Conservation (phyloP, 768 basidiomycete species). For the Amanita inopinata region DNA sequence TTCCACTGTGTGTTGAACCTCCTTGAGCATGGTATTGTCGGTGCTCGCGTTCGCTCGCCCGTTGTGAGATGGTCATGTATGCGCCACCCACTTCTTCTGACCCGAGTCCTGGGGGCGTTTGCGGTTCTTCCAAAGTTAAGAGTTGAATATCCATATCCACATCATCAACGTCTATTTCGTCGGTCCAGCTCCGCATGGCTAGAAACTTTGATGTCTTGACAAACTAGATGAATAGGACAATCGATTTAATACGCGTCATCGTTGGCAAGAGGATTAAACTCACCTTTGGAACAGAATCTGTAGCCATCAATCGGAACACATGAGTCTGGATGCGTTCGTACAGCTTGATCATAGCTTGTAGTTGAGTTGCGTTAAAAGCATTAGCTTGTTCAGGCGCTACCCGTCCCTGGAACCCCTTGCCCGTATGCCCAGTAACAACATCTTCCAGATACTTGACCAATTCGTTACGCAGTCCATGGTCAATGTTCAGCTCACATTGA, state of each 20-base stretch:
- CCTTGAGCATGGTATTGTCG: conserved; percentile 25
- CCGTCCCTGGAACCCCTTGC: conserved; percentile 69
- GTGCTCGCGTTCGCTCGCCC: conserved; percentile 63
- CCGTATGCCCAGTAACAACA: conserved; percentile 68
- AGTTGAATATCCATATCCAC: conserved; percentile 51
- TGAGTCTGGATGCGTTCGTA: conserved; percentile 97
- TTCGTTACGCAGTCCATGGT: conserved; percentile 92
- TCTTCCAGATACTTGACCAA: conserved; percentile 89
- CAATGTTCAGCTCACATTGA: conserved; percentile 95
- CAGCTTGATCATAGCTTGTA: conserved; percentile 85
- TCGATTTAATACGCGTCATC: conserved; percentile 11
- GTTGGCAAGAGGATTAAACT: conserved; percentile 12
- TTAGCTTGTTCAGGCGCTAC: conserved; percentile 75
- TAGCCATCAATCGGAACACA: conserved; percentile 96
- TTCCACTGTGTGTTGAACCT: conserved; percentile 14
- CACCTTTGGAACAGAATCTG: conserved; percentile 97
- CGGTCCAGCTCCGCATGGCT: conserved; percentile 69
- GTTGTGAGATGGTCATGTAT: conserved; percentile 79
- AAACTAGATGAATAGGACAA: conserved; percentile 44
- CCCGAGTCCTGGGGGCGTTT: conserved; percentile 61
- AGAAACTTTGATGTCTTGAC: conserved; percentile 81
- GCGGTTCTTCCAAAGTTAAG: conserved; percentile 36
- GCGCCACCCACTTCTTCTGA: conserved; percentile 74
- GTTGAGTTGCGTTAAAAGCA: conserved; percentile 88
- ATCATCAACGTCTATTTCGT: conserved; percentile 62